phyloP scores from a whole-genome alignment of 139 green algal species.

The Marvania coccoides region DNA sequence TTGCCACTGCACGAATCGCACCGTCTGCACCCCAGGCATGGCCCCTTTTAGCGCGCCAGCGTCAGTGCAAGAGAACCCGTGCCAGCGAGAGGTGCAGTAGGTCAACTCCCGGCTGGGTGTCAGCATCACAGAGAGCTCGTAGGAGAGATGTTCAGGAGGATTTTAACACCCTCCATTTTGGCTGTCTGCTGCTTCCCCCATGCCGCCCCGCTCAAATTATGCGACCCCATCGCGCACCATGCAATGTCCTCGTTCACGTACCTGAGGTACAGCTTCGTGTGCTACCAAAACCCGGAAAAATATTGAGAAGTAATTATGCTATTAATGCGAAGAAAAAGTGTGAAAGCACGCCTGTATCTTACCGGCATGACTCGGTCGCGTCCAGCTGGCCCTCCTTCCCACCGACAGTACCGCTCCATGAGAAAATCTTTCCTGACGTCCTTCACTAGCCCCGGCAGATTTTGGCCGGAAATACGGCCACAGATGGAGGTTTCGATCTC shows the following conservation, averaged over 20 bases:
- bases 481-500: conserved; percentile 59
- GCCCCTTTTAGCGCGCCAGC: not conserved
- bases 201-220: conserved; percentile 80
- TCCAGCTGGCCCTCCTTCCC: conserved; percentile 35
- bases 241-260: conserved; percentile 32
- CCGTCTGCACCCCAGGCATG: not conserved
- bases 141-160: conserved; percentile 46
- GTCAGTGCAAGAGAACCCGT: conserved; percentile 17
- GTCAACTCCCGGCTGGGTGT: conserved; percentile 40
- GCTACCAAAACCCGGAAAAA: no score
- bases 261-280: conserved; percentile 70
- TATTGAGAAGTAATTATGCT: no score
- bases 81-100: conserved; percentile 26
- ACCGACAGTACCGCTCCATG: conserved; percentile 30
- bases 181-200: conserved; percentile 69
- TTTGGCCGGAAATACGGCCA: conserved; percentile 52
- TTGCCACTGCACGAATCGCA: conserved; percentile 11
- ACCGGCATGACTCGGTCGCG: conserved; percentile 63
- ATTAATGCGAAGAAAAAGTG: no score
- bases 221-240: conserved; percentile 51
- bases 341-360: no score
- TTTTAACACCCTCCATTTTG: conserved; percentile 15
- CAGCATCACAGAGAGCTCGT: conserved; percentile 73
- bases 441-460: conserved; percentile 45
- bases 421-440: conserved; percentile 66